Conservation (phyloP, 2,329 filamentous ascomycete species). For the Microsporum canis region DNA sequence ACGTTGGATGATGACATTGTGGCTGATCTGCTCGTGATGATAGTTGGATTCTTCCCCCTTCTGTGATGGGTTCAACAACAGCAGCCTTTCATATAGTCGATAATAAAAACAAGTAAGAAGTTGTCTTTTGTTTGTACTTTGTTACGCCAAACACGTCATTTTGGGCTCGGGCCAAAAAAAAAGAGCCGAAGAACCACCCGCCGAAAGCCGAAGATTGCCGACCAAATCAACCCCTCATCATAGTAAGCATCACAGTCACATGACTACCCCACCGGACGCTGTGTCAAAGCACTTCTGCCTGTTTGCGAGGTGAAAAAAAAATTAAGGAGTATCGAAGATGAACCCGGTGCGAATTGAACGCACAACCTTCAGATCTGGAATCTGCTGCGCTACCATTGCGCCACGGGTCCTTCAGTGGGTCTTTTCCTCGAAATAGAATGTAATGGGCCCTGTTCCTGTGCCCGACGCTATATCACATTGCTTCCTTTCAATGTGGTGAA, state of each 20-base stretch:
- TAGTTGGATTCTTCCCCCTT: not conserved
- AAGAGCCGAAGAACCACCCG: not conserved
- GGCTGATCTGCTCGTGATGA: not conserved
- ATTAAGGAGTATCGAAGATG: not conserved
- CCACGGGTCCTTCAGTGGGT: constrained; percentile 10
- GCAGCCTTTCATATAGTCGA: too few species aligned
- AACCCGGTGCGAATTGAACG: constrained; percentile 14
- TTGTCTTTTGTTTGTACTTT: too few species aligned
- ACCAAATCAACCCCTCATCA: not conserved
- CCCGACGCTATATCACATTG: too few species aligned
- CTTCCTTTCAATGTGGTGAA: too few species aligned
- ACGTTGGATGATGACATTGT: constrained; percentile 6
- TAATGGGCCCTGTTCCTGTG: not conserved
- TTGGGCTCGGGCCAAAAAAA: not conserved
- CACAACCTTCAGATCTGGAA: constrained; percentile 14
- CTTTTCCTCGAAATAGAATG: not conserved
- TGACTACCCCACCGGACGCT: not conserved
- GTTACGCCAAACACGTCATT: not conserved
- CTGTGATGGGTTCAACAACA: too few species aligned
- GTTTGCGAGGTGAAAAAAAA: not conserved
- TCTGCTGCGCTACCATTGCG: constrained; percentile 14
- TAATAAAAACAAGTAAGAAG: too few species aligned
- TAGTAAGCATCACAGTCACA: not conserved
- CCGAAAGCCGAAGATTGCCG: not conserved
- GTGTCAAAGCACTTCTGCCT: too few species aligned